phyloP scores from a whole-genome alignment of 768 basidiomycete genomes.

The Amanita brunnescens region DNA sequence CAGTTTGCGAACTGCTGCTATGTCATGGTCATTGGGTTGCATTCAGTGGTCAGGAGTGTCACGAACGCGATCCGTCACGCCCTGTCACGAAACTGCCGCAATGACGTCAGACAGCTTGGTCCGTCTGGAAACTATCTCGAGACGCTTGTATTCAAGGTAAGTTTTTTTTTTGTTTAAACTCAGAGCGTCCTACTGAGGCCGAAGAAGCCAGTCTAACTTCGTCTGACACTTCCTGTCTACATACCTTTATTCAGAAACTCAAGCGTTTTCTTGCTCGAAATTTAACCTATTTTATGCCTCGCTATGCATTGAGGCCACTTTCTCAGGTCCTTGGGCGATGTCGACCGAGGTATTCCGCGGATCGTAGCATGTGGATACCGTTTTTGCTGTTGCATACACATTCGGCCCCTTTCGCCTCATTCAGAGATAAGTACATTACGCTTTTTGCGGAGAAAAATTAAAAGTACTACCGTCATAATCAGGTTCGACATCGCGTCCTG shows the following conservation, averaged over 20 bases:
- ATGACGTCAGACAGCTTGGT: too few species aligned
- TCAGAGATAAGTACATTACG: neutral
- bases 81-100: conserved; percentile 4
- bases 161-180: neutral
- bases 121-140: too few species aligned
- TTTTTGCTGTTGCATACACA: neutral
- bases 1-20: neutral
- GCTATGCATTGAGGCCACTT: neutral
- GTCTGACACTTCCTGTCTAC: conserved; percentile 7
- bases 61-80: conserved; percentile 12
- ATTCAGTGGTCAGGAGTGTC: conserved; percentile 2
- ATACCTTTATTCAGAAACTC: conserved; percentile 1
- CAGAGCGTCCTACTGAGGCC: neutral
- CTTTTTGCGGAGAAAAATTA: neutral
- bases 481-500: neutral
- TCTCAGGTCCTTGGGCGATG: neutral
- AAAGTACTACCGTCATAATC: neutral
- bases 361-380: conserved; percentile 1
- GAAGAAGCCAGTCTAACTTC: conserved; percentile 1
- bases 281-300: neutral
- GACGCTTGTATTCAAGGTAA: too few species aligned
- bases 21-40: conserved; percentile 1
- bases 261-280: neutral
- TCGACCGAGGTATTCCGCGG: conserved; percentile 7
- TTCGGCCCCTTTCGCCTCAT: neutral